These are phyloP conservation scores for Rhododendron vialii DNA, from an alignment of 148 eudicot species.

Conservation along the genomic window DNA sequence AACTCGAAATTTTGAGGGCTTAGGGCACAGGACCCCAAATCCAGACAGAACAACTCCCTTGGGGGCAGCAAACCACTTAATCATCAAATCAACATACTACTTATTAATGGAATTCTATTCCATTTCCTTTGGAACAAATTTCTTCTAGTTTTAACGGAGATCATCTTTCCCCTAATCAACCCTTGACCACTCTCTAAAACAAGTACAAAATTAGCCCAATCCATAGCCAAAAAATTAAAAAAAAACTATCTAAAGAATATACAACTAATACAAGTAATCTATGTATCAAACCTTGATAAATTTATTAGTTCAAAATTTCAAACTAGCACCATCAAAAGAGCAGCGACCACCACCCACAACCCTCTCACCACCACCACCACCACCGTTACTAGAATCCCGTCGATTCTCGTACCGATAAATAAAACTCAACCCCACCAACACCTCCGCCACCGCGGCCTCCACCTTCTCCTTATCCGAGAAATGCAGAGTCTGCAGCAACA, in stretches of 20 bases:
- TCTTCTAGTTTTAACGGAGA: neutral
- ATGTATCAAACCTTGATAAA: neutral
- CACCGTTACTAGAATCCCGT: neutral
- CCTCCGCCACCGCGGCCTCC: constrained; percentile 65
- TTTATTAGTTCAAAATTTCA: neutral
- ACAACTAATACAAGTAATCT: neutral
- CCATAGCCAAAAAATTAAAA: neutral
- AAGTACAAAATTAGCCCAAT: neutral
- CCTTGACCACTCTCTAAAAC: neutral
- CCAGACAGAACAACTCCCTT: neutral
- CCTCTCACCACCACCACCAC: neutral
- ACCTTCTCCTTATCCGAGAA: constrained; percentile 70
- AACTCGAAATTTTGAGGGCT: neutral
- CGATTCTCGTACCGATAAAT: constrained; percentile 47
- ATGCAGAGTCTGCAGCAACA: constrained; percentile 73
- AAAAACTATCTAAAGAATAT: neutral
- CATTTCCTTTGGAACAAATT: neutral
- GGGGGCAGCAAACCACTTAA: neutral
- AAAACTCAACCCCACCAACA: constrained; percentile 61
- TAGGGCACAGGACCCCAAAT: neutral
- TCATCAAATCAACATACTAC: too few relatives aligned
- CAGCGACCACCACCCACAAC: neutral
- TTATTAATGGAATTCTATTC: neutral
- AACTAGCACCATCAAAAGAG: constrained; percentile 12
- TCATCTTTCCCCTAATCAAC: too few relatives aligned